Evolutionary conservation across 169 alveolate genomes (phyloP).

Genomic region (Plasmodium inui): DNA sequence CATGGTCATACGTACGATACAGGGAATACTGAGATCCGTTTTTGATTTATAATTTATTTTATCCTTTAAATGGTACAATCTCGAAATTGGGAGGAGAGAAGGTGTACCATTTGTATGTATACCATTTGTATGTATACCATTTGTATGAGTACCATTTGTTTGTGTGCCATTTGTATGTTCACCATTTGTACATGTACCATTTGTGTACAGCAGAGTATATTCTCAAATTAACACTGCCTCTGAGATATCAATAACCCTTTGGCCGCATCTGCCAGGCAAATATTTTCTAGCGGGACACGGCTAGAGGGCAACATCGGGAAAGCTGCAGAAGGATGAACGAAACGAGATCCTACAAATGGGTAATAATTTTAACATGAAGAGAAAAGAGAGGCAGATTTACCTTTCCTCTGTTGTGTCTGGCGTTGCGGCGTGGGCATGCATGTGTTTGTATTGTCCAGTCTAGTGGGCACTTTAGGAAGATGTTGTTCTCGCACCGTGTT

Average conservation of each 20-base stretch:
- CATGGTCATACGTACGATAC: background rate
- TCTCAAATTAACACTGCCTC: background rate
- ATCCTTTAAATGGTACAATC: background rate
- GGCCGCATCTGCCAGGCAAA: background rate
- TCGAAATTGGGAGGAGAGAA: background rate
- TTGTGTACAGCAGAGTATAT: background rate
- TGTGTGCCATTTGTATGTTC: background rate
- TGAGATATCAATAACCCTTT: background rate
- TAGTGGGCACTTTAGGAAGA: background rate
- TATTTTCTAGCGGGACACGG: background rate
- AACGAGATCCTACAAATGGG: conserved; percentile 67
- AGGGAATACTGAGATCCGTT: background rate
- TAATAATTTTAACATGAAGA: conserved; percentile 17
- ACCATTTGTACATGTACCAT: background rate
- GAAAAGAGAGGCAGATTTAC: background rate
- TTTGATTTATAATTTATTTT: background rate
- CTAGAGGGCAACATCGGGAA: conserved; percentile 2
- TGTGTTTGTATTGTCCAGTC: background rate
- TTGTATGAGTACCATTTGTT: background rate
- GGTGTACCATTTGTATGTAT: background rate
- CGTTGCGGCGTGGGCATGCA: background rate
- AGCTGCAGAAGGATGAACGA: conserved; percentile 18
- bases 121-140: too few relatives aligned
- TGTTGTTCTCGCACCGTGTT: background rate
- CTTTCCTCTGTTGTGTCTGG: background rate